Evolutionary conservation across 306 rosid species (phyloP).

Genomic region (Chamaecrista fasciculata): DNA sequence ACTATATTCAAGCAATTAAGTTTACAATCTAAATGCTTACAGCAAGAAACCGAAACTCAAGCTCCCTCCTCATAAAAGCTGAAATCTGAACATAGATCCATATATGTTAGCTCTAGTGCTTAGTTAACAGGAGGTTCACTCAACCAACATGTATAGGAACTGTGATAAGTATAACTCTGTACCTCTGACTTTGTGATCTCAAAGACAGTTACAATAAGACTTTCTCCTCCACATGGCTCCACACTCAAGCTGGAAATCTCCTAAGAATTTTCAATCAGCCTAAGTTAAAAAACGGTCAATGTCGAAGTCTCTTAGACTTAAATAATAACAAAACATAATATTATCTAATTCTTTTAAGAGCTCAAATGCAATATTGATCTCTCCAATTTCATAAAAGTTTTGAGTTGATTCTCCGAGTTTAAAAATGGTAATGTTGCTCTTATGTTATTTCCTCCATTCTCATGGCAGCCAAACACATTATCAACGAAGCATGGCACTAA

Average conservation of each 20-base stretch:
- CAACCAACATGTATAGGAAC: constrained; percentile 1
- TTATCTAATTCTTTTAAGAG: too few species aligned
- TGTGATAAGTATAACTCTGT: constrained; percentile 12
- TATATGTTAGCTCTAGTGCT: constrained; percentile 10
- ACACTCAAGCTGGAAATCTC: constrained; percentile 93
- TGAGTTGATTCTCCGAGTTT: too few species aligned
- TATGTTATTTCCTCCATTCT: constrained; percentile 2
- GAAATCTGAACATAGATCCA: constrained; percentile 63
- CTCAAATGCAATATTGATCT: too few species aligned
- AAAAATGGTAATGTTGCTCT: too few species aligned
- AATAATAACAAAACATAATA: background rate
- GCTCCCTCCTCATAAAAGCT: constrained; percentile 78
- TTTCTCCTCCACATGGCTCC: constrained; percentile 77
- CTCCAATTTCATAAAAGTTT: too few species aligned
- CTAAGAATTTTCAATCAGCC: constrained; percentile 39
- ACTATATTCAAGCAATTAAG: background rate
- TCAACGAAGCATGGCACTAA: background rate
- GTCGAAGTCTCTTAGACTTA: background rate
- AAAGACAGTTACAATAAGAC: constrained; percentile 68
- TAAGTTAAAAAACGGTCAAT: background rate
- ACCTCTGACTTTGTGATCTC: constrained; percentile 86
- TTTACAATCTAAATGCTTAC: constrained; percentile 44
- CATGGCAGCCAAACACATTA: background rate
- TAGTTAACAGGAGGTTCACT: constrained; percentile 16
- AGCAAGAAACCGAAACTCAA: constrained; percentile 86